A percentile compares a stretch with the other conserved stretches of the same genome.
These are phyloP conservation scores for Amniculicola lignicola DNA, from an alignment of 495 filamentous ascomycete species.

Conservation along the genomic window DNA sequence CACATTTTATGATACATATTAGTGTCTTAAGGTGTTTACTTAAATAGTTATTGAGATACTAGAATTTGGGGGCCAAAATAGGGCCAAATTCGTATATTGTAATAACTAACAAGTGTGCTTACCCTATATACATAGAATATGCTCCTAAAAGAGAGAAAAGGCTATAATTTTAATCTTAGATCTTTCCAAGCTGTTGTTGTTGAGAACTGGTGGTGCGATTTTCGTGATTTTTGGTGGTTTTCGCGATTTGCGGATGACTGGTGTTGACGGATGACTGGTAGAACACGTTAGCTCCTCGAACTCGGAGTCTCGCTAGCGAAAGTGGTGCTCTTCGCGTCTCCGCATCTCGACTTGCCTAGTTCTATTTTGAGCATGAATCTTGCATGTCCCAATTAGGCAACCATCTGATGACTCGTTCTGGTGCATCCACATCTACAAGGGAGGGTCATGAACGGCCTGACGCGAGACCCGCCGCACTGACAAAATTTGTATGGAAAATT, in stretches of 20 bases:
- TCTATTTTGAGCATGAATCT: too few relatives aligned
- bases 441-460: not conserved
- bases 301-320: too few relatives aligned
- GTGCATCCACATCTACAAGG: too few relatives aligned
- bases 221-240: slow-evolving; percentile 3
- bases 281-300: not conserved
- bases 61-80: too few relatives aligned
- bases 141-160: not conserved
- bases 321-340: too few relatives aligned
- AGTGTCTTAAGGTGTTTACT: not conserved
- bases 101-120: too few relatives aligned
- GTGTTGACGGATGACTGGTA: not conserved
- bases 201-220: not conserved
- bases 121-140: too few relatives aligned
- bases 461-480: not conserved
- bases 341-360: too few relatives aligned
- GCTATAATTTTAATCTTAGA: not conserved
- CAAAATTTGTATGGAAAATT: slow-evolving; percentile 5
- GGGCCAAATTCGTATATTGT: too few relatives aligned
- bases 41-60: not conserved
- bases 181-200: not conserved
- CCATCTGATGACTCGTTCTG: too few relatives aligned
- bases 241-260: too few relatives aligned
- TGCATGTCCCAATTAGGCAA: too few relatives aligned
- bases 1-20: not conserved